A percentile compares a stretch with the other conserved stretches of the same genome.
These are phyloP conservation scores for Colletotrichum sp. DNA, from an alignment of 2,329 filamentous ascomycete genomes.

Conservation along the genomic window DNA sequence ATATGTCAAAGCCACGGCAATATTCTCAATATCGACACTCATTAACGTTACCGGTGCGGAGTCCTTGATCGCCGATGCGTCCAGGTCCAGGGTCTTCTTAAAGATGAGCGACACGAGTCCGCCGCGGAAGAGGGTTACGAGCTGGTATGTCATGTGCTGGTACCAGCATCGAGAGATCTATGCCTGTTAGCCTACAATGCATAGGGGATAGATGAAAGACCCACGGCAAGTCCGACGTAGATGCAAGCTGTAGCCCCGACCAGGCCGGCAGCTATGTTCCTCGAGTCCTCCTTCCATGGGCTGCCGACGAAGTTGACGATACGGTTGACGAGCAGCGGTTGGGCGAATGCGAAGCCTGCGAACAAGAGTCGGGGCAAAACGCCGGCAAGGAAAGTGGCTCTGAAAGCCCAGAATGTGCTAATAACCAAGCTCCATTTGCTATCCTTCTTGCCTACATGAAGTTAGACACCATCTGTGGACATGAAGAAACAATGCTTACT, in stretches of 20 bases:
- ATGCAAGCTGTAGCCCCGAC: slow-evolving; percentile 44
- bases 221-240: slow-evolving; percentile 46
- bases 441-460: slow-evolving; percentile 19
- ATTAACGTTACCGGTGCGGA: slow-evolving; percentile 47
- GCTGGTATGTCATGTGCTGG: slow-evolving; percentile 37
- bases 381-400: slow-evolving; percentile 31
- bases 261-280: slow-evolving; percentile 37
- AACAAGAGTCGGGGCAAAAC: slow-evolving; percentile 41
- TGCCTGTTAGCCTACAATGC: slow-evolving; percentile 1
- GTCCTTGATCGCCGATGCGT: slow-evolving; percentile 33
- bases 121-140: slow-evolving; percentile 39
- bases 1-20: slow-evolving; percentile 27
- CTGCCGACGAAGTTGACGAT: slow-evolving; percentile 34
- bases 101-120: slow-evolving; percentile 51
- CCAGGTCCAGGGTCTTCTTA: slow-evolving; percentile 44
- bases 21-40: slow-evolving; percentile 46
- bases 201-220: slow-evolving; percentile 2
- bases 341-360: slow-evolving; percentile 46
- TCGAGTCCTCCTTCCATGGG: slow-evolving; percentile 25
- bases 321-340: slow-evolving; percentile 47
- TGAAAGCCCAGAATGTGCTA: slow-evolving; percentile 30
- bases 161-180: slow-evolving; percentile 26
- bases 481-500: slow-evolving; percentile 6
- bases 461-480: not conserved
- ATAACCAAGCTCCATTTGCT: slow-evolving; percentile 26